Evolutionary conservation across 139 green algal species (phyloP).

Genomic region (Tetradesmus lagerheimii): DNA sequence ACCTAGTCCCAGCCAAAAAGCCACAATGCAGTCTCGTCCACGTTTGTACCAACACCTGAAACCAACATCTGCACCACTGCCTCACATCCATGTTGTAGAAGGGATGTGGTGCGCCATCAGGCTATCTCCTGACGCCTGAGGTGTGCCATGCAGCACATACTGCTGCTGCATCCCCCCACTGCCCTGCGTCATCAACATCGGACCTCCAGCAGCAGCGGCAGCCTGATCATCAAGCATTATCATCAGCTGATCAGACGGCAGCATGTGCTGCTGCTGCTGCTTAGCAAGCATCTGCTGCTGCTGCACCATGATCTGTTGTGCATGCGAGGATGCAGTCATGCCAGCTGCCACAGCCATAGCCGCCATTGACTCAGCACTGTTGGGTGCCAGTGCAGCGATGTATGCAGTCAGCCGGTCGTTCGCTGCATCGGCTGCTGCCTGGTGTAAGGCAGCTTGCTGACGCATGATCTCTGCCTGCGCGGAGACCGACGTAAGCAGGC

Average conservation of each 20-base stretch:
- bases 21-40: too few relatives aligned
- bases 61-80: too few relatives aligned
- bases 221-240: background rate
- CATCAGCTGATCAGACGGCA: background rate
- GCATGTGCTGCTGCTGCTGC: background rate
- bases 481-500: background rate
- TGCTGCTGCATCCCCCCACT: background rate
- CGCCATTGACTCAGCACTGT: background rate
- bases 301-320: background rate
- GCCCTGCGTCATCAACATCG: background rate
- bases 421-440: background rate
- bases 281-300: background rate
- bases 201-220: background rate
- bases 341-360: too few relatives aligned
- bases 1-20: too few relatives aligned
- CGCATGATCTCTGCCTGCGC: background rate
- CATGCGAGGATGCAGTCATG: background rate
- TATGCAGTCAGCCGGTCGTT: background rate
- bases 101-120: background rate
- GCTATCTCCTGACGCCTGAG: background rate
- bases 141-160: background rate
- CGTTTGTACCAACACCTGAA: too few relatives aligned
- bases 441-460: background rate
- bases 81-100: background rate
- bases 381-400: background rate